Conservation (phyloP, 2,329 filamentous ascomycete species). For the Juglanconis juglandina region DNA sequence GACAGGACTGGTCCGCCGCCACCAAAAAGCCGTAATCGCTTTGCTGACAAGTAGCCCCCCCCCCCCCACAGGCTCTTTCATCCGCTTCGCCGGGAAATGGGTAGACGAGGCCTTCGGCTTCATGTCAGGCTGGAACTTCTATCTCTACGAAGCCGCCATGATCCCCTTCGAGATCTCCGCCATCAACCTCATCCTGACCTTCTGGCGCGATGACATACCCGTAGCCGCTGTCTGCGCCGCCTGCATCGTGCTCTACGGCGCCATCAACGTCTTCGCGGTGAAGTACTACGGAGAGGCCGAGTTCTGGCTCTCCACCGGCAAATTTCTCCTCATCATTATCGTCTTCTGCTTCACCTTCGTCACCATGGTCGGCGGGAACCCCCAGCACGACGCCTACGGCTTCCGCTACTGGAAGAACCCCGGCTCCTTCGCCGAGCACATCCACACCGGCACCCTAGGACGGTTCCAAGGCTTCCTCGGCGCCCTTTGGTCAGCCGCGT, state of each 20-base stretch:
- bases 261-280: conserved; percentile 62
- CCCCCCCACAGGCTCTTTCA: conserved; percentile 45
- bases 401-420: conserved; percentile 66
- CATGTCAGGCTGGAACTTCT: conserved; percentile 44
- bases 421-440: conserved; percentile 60
- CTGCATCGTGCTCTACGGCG: conserved; percentile 50
- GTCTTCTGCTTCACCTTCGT: conserved; percentile 73
- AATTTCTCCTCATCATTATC: conserved; percentile 63
- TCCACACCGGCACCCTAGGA: conserved; percentile 59
- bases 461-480: conserved; percentile 68
- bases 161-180: conserved; percentile 41
- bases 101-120: conserved; percentile 64
- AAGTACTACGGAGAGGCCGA: conserved; percentile 68
- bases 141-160: conserved; percentile 38
- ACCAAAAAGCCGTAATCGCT: too few species aligned
- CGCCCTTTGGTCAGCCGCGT: conserved; percentile 62
- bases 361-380: conserved; percentile 76
- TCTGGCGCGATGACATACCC: conserved; percentile 45
- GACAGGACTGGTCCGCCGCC: too few species aligned
- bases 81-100: conserved; percentile 63
- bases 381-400: conserved; percentile 63
- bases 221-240: conserved; percentile 53
- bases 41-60: too few species aligned
- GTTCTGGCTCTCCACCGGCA: conserved; percentile 63
- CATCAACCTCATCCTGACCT: conserved; percentile 39